Percentiles rank a stretch among this genome's conserved stretches.
These are phyloP conservation scores for Pseudoturritis turrita DNA, from an alignment of 345 rosid genomes.

Conservation along the genomic window DNA sequence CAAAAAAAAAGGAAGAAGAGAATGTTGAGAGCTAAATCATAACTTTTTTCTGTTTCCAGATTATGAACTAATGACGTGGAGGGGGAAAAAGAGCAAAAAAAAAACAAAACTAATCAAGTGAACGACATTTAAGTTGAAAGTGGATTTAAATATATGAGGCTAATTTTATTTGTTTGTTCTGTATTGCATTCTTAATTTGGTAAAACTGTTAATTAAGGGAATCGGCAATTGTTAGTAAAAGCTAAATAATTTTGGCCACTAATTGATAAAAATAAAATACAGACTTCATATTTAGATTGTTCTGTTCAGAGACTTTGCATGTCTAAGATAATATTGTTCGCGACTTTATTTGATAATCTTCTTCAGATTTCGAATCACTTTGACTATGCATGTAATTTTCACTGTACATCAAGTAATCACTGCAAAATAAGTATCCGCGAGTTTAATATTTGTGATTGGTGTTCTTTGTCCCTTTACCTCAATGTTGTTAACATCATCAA, in stretches of 20 bases:
- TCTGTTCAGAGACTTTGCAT: not conserved
- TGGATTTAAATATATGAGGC: not conserved
- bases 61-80: conserved; percentile 18
- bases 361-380: too few species aligned
- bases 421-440: too few species aligned
- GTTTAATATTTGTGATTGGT: too few species aligned
- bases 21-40: conserved; percentile 24
- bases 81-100: not conserved
- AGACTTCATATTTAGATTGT: conserved; percentile 2
- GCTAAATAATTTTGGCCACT: not conserved
- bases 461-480: too few species aligned
- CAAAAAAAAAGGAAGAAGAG: not conserved
- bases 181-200: conserved; percentile 18
- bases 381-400: too few species aligned
- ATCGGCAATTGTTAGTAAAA: conserved; percentile 13
- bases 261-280: not conserved
- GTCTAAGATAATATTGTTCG: too few species aligned
- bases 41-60: not conserved
- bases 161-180: conserved; percentile 3
- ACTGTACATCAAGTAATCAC: too few species aligned
- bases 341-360: too few species aligned
- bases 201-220: not conserved
- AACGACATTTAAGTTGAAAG: conserved; percentile 10
- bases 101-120: conserved; percentile 7
- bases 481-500: too few species aligned